A percentile compares a stretch with the other conserved stretches of the same genome.
Evolutionary conservation across 345 rosid genomes (phyloP).

Genomic region (Brassica rapa): DNA sequence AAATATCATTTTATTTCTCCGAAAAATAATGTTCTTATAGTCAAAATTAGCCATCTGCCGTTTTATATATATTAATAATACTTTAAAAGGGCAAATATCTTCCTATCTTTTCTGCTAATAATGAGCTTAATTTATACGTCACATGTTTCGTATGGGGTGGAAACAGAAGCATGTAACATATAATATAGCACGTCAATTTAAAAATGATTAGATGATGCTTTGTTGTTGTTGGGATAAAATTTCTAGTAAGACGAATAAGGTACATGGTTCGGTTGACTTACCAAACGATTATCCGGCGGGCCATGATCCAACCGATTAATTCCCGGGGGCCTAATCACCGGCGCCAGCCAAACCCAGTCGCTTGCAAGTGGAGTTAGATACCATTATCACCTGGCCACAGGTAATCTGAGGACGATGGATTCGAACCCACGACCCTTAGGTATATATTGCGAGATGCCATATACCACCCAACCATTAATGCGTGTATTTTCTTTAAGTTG

Average conservation of each 20-base stretch:
- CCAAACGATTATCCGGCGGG: background rate
- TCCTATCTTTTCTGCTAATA: background rate
- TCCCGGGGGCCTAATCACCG: too few species aligned
- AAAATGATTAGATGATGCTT: background rate
- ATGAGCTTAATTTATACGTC: background rate
- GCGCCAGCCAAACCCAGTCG: too few species aligned
- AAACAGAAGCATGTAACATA: background rate
- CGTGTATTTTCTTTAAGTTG: background rate
- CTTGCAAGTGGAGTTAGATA: too few species aligned
- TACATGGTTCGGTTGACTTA: background rate
- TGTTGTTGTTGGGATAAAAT: background rate
- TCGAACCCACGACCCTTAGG: too few species aligned
- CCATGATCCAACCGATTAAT: too few species aligned
- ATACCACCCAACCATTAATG: too few species aligned
- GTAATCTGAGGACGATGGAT: too few species aligned
- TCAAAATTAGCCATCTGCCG: conserved; percentile 4
- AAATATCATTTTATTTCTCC: background rate
- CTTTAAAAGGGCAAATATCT: background rate
- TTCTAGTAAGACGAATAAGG: background rate
- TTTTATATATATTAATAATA: too few species aligned
- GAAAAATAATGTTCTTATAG: background rate
- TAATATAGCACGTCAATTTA: background rate
- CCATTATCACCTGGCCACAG: too few species aligned
- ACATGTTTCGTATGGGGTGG: conserved; percentile 27
- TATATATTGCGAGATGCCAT: background rate